Evolutionary conservation across 2,329 filamentous ascomycete genomes (phyloP).

Genomic region (Botrytis deweyae): DNA sequence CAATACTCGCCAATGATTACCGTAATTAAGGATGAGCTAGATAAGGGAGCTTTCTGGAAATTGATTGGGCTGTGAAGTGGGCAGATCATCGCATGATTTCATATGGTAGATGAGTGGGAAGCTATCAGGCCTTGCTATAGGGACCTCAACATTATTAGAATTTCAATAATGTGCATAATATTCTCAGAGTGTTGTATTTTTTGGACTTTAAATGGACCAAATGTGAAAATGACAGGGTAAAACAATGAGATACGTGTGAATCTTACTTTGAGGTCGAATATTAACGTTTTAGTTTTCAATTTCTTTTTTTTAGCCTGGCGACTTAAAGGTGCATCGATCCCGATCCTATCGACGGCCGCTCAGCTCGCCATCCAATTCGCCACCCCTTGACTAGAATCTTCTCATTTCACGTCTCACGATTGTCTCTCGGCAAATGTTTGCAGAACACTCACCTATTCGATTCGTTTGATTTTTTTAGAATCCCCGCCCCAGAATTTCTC

Average conservation of each 20-base stretch:
- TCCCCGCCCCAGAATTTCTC: no score
- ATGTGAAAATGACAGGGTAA: not conserved
- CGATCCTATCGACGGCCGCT: no score
- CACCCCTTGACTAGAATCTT: no score
- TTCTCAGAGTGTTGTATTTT: rapidly evolving
- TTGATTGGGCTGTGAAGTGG: no score
- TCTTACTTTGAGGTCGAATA: not conserved
- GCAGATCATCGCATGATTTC: not conserved
- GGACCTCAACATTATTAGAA: not conserved
- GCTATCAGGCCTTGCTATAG: not conserved
- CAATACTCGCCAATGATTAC: not conserved
- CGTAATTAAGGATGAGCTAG: not conserved
- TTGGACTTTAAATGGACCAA: not conserved
- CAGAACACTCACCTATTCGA: no score
- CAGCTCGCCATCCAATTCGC: no score
- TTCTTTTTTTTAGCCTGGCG: not conserved
- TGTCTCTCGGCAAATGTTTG: no score
- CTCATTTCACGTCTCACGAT: no score
- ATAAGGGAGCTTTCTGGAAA: not conserved
- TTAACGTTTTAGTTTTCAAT: not conserved
- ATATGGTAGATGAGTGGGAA: not conserved
- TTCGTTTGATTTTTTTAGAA: no score
- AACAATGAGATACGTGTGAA: not conserved
- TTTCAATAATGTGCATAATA: not conserved
- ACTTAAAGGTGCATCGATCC: not conserved